These are phyloP conservation scores for Platanthera guangdongensis DNA, from an alignment of 106 monocot species.

Conservation along the genomic window DNA sequence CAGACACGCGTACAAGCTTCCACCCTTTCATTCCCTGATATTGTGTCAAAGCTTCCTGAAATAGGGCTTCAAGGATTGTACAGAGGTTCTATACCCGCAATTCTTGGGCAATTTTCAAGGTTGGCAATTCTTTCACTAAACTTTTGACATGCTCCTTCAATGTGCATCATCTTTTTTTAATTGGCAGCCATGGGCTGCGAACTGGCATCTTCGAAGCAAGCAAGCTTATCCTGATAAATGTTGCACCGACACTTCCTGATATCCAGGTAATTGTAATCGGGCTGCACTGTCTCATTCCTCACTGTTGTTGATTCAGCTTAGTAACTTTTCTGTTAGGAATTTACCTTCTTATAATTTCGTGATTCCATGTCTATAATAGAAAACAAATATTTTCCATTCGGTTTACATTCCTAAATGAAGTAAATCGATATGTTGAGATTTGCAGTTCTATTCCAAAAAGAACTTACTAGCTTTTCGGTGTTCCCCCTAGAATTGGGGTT, in stretches of 20 bases:
- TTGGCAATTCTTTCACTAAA: conserved; percentile 12
- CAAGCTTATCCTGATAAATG: conserved; percentile 80
- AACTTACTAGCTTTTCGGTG: no score
- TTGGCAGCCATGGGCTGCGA: conserved; percentile 76
- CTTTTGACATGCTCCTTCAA: not conserved
- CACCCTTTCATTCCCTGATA: conserved; percentile 90
- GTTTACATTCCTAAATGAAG: not conserved
- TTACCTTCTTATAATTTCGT: not conserved
- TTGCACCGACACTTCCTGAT: conserved; percentile 87
- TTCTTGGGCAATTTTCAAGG: conserved; percentile 99
- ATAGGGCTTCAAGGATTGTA: conserved; percentile 86
- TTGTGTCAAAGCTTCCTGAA: conserved; percentile 80
- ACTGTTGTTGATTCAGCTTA: not conserved
- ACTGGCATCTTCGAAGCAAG: conserved; percentile 98
- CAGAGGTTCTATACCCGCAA: conserved; percentile 88
- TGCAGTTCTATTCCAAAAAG: not conserved
- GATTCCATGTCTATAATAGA: not conserved
- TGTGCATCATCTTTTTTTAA: conserved; percentile 2
- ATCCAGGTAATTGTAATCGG: conserved; percentile 54
- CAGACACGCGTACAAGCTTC: conserved; percentile 99
- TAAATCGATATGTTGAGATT: not conserved
- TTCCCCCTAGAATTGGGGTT: no score
- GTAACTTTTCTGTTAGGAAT: not conserved
- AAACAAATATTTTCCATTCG: not conserved
- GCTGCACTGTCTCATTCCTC: no score